Percentiles rank a stretch among this genome's conserved stretches.
Conservation (phyloP, 2,329 filamentous ascomycete species). For the Venturia effusa region DNA sequence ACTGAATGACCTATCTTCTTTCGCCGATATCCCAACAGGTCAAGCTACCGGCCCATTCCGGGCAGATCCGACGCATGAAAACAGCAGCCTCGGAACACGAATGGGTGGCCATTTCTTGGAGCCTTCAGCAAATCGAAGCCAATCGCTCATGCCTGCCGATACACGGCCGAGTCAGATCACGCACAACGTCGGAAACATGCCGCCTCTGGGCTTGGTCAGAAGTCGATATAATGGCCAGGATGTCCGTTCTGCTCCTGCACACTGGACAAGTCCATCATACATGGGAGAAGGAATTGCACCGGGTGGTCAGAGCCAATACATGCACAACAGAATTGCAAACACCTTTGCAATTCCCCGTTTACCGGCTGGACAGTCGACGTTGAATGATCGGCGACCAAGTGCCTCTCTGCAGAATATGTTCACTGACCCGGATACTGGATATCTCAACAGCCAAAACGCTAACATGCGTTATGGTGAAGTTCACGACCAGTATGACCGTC, state of each 20-base stretch:
- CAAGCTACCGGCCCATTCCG: not conserved
- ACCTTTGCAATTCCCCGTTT: not conserved
- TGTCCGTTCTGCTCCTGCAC: not conserved
- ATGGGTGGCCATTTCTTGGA: not conserved
- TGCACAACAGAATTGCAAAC: not conserved
- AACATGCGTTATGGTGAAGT: not conserved
- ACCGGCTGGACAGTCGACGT: not conserved
- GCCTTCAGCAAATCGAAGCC: not conserved
- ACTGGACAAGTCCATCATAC: not conserved
- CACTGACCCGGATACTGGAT: not conserved
- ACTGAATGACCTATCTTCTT: too few species aligned
- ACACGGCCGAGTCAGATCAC: not conserved
- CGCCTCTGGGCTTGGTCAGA: not conserved
- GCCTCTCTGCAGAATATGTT: not conserved
- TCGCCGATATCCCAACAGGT: not conserved
- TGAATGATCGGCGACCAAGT: not conserved
- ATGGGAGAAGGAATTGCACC: not conserved
- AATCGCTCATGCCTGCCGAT: not conserved
- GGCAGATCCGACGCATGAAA: not conserved
- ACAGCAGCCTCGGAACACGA: not conserved
- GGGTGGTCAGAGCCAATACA: not conserved
- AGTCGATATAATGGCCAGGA: not conserved
- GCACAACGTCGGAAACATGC: too few species aligned
- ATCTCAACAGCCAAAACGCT: not conserved
- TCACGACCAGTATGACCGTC: not conserved